Evolutionary conservation across 371 early-diverging fungal genomes (phyloP).

Genomic region (Mortierella sp.): DNA sequence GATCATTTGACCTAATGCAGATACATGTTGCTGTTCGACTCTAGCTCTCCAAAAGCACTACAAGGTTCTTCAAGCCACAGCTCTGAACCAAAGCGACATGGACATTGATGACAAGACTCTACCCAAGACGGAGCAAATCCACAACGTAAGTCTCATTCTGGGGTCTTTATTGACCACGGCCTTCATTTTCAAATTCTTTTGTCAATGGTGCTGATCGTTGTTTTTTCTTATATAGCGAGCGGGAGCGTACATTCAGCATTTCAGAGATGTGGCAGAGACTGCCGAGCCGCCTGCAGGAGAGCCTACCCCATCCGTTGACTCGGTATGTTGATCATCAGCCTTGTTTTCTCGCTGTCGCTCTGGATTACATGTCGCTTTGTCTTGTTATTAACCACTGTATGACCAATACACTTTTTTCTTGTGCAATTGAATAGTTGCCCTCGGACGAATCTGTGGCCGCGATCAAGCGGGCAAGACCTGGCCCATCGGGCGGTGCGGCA

Average conservation of each 20-base stretch:
- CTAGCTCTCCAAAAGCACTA: slow-evolving; percentile 73
- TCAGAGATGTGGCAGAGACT: slow-evolving; percentile 25
- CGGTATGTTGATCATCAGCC: not conserved
- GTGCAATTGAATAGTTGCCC: slow-evolving; percentile 16
- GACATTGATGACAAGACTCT: slow-evolving; percentile 55
- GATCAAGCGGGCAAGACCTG: slow-evolving; percentile 30
- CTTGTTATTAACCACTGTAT: slow-evolving; percentile 7
- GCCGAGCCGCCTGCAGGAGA: slow-evolving; percentile 24
- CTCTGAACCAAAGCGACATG: slow-evolving; percentile 60
- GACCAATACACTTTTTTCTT: not conserved
- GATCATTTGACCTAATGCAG: not conserved
- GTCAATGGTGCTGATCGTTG: not conserved
- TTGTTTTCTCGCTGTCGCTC: not conserved
- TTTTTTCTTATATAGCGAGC: slow-evolving; percentile 31
- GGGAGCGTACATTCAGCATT: slow-evolving; percentile 39
- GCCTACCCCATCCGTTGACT: not conserved
- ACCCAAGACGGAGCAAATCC: slow-evolving; percentile 50
- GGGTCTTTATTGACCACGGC: not conserved
- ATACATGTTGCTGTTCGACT: not conserved
- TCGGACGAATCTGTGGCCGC: slow-evolving; percentile 6
- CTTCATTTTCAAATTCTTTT: not conserved
- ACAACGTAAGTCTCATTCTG: slow-evolving; percentile 8
- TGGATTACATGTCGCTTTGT: no score
- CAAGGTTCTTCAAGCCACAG: slow-evolving; percentile 72
- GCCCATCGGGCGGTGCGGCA: slow-evolving; percentile 12